Base-by-base conservation (phyloP, 805 yeast species). In the Hyphopichia homilentoma region DNA sequence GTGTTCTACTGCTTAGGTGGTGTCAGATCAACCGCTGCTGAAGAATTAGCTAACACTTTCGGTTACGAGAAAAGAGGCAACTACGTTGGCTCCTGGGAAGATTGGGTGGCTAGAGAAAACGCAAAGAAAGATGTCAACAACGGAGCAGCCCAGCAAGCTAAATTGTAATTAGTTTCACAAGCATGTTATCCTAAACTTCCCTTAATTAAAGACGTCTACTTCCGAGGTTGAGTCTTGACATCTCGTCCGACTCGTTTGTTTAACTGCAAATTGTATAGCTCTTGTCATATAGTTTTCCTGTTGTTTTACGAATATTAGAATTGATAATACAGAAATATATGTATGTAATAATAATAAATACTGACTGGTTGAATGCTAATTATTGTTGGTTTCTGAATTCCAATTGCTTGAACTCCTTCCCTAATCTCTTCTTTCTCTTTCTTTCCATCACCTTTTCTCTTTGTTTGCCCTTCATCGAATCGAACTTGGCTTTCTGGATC, bases 1-100 rank as follows among this genome's bases (percentile, higher is more conserved):
- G 75, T 90, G 25, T 89, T 90, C 61, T 89, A 89, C 64, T 90
- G 98, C 61, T 76, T 84, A 30, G 96, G 84, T 6, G 98, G 98
- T 35, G 84, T 88, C 29, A 79, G 98, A 67, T 82, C 94, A 16
- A 73, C 86, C 27, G 86, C 87, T 41, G 89, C 96, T 26, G 96
- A 87, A 54, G 95, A 86, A 52, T 70, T 90, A 52, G 97, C 97
- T 9, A 75, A 79, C 40, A 84, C 95, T 16, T 86, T 81, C 59
- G 97, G 97, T 7, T 90, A 90, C 61, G 63, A 72, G 30, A 74
- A 84, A 46, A 75, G 96, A 44, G 87, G 89, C 36, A 85, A 88
- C 58, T 90, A 90, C 61, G 60, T 72, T 25, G 97, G 97, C 4
- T 84, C 95, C 8, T 84, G 79, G 59, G 80, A 76, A 49, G 97